Evolutionary conservation across 257 asterid genomes (phyloP).

Genomic region (Gentiana straminea): DNA sequence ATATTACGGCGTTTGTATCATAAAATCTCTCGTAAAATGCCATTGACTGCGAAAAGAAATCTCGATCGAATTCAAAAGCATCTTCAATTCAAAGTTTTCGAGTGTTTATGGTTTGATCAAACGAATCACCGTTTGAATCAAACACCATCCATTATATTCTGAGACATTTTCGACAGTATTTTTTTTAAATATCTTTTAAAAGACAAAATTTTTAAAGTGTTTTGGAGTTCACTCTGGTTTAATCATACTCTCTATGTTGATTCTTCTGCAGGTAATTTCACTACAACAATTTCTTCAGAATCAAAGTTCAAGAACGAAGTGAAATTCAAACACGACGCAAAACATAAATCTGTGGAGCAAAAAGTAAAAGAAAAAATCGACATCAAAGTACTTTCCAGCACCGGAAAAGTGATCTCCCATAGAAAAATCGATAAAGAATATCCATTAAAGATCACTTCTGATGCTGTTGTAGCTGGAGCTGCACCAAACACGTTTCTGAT

Average conservation of each 20-base stretch:
- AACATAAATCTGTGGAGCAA: constrained; percentile 35
- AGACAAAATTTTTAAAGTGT: too few species aligned
- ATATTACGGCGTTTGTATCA: too few species aligned
- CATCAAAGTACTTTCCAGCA: constrained; percentile 16
- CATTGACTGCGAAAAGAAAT: background rate
- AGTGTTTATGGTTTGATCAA: too few species aligned
- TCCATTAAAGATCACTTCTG: constrained; percentile 34
- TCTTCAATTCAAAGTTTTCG: constrained; percentile 16
- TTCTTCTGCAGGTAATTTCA: constrained; percentile 58
- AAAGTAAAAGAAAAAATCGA: constrained; percentile 29
- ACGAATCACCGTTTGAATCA: too few species aligned
- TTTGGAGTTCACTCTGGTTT: constrained; percentile 21
- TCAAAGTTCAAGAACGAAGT: constrained; percentile 44
- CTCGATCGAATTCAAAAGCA: constrained; percentile 57
- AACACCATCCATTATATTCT: too few species aligned
- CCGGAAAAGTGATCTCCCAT: constrained; percentile 16
- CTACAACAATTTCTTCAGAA: constrained; percentile 23
- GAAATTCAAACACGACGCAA: constrained; percentile 31
- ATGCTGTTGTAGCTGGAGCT: constrained; percentile 15
- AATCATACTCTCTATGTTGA: constrained; percentile 62
- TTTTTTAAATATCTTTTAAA: too few species aligned
- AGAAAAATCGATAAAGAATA: constrained; percentile 21
- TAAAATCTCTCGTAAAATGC: too few species aligned
- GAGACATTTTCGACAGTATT: too few species aligned
- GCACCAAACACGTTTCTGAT: constrained; percentile 22